Base-by-base conservation (phyloP, 345 rosid species). In the Camelina laxa region DNA sequence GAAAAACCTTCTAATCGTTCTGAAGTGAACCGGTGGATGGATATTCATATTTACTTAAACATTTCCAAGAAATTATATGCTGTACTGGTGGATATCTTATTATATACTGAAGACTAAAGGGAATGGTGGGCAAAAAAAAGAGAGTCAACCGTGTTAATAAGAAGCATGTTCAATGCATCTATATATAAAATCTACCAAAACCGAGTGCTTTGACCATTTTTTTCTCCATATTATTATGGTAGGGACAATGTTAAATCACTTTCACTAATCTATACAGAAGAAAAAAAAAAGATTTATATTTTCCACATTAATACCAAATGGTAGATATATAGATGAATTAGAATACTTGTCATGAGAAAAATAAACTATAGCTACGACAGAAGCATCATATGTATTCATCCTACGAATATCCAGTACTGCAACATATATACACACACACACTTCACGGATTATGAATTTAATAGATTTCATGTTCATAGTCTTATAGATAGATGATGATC, bases 111-210 rank as follows among this genome's bases (percentile, higher is more conserved):
- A 49, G 51, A 9, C 8, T 12, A 60, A 60, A 64, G 38, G 15
- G 31, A 67, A 69, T 53, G 70, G 75, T 76, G 22, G 65, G 65
- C 10, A 69, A 60, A 65, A 44, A 33, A 27, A 27, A 33, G 8
- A 44, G 70, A 70, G 80, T 76, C 80, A 76, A 76, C 70, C 70
- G 41, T 50, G 47, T 69, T 21, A 22, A 69, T 61, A 61, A 69
- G 70, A 76, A 62, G 57, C 75, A 76, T 76, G 80, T 76, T 70
- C 78, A 75, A 67, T 75, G 73, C 72, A 75, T 75, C 78, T 33
- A 27, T 27, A 27, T 75, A 58, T 24, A 59, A 75, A 66, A 58
- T 66, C 73, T 67, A 75, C 44, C 36, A 35, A 59, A 57, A 38
- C 66, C 47, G 17, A 74, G 78, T 66, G 78, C 22, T 74, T 74